Evolutionary conservation across 768 basidiomycete species (phyloP).

Genomic region (Collybia nuda): DNA sequence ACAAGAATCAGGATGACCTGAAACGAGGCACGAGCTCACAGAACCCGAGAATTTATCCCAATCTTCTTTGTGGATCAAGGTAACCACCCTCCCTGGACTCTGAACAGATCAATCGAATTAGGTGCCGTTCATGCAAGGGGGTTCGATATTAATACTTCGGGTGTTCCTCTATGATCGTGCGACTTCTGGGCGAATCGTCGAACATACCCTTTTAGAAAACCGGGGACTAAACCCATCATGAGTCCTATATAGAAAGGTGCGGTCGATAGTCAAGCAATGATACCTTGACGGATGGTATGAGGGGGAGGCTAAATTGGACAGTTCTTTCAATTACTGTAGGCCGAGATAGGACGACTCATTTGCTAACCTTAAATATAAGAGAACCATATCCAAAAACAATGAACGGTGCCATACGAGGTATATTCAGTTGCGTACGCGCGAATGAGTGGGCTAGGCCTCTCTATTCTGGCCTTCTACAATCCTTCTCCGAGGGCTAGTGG

Average conservation of each 20-base stretch:
- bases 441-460: too few species aligned
- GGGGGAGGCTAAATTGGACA: constrained; percentile 66
- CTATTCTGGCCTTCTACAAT: too few species aligned
- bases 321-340: neutral
- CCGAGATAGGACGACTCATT: neutral
- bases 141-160: constrained; percentile 47
- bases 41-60: constrained; percentile 78
- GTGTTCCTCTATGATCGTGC: constrained; percentile 91
- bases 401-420: constrained; percentile 33
- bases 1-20: neutral
- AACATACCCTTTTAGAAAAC: constrained; percentile 89
- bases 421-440: too few species aligned
- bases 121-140: constrained; percentile 3
- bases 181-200: constrained; percentile 89
- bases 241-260: neutral
- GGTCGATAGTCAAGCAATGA: constrained; percentile 4
- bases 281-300: constrained; percentile 70
- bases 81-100: constrained; percentile 89
- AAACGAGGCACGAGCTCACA: constrained; percentile 38
- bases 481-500: too few species aligned
- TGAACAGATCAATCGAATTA: constrained; percentile 21
- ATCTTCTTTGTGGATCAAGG: constrained; percentile 83
- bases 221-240: constrained; percentile 47
- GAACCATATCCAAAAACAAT: constrained; percentile 93
- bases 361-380: constrained; percentile 81